Evolutionary conservation across 2,329 filamentous ascomycete species (phyloP), one percentile per base, ranked within the genome.

Genomic region (Pseudogymnoascus pannorum): DNA sequence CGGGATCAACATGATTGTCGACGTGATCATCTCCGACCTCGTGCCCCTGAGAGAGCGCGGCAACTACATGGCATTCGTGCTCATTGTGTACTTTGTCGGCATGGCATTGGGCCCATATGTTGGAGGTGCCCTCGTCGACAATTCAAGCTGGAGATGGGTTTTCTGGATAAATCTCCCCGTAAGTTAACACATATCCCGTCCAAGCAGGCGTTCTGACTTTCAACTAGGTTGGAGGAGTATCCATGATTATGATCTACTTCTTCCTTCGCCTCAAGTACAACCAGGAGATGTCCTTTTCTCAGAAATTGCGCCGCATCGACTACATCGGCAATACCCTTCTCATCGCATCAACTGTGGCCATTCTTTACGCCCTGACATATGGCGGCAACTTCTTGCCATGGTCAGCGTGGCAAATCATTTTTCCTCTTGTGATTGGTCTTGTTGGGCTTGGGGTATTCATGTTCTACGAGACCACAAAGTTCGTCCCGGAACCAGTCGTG

Each of bases 11-110:
- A 42, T 42, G 38, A 20, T 42, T 16, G 38, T 76, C 4, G 76
- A 78, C 22, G 74, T 82, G 58, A 75, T 84, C 20, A 71, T 81
- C 6, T 78, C 74, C 24, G 81, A 83, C 61, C 68, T 83, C 2
- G 75, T 82, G 0, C 76, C 79, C 0, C 68, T 83, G 7, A 69
- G 76, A 3, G 73, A 81, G 63, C 70, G 80, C 57, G 76, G 75
- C 9, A 71, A 75, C 8, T 81, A 74, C 63, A 70, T 76, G 54
- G 72, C 70, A 1, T 70, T 75, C 9, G 67, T 77, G 2, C 68
- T 75, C 36, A 70, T 70, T 12, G 70, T 75, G 0, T 76, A 74
- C 71, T 73, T 73, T 1, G 59, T 80, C 14, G 78, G 77, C 0
- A 75, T 72, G 20, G 72, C 72, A 0, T 59, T 78, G 5, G 78